A percentile compares a stretch with the other conserved stretches of the same genome.
Evolutionary conservation across 306 rosid genomes (phyloP).

Genomic region (Begonia fuchsioides): DNA sequence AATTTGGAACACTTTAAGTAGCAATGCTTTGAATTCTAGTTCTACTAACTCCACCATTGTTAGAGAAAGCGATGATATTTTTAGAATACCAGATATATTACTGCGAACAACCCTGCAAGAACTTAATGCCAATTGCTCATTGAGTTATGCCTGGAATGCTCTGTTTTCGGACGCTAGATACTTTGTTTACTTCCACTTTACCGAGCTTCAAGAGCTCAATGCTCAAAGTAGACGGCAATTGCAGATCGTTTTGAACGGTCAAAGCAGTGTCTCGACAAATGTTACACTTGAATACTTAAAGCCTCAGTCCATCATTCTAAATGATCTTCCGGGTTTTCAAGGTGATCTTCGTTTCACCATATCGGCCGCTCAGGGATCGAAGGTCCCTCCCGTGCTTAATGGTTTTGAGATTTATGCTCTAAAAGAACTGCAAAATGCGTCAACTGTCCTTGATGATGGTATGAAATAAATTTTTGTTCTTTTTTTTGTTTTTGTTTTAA

Average conservation of each 20-base stretch:
- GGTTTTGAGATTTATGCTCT: constrained; percentile 10
- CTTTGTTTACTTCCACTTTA: constrained; percentile 18
- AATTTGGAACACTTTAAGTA: constrained; percentile 10
- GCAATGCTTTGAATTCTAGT: constrained; percentile 1
- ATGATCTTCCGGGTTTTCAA: neutral
- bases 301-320: constrained; percentile 10
- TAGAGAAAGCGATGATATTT: constrained; percentile 3
- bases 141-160: neutral
- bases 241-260: constrained; percentile 5
- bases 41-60: constrained; percentile 7
- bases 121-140: constrained; percentile 6
- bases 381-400: constrained; percentile 12
- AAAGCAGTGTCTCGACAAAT: neutral
- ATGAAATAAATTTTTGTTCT: neutral
- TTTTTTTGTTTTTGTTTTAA: too few species aligned
- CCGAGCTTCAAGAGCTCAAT: constrained; percentile 8
- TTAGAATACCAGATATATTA: constrained; percentile 12
- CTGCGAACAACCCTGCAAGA: constrained; percentile 6
- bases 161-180: neutral
- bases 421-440: constrained; percentile 10
- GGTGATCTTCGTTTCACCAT: constrained; percentile 8
- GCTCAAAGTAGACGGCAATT: constrained; percentile 7
- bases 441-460: constrained; percentile 7
- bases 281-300: constrained; percentile 16
- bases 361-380: constrained; percentile 6